Conservation (phyloP, 164 flowering plant genomes). For the Aristolochia fimbriata region DNA sequence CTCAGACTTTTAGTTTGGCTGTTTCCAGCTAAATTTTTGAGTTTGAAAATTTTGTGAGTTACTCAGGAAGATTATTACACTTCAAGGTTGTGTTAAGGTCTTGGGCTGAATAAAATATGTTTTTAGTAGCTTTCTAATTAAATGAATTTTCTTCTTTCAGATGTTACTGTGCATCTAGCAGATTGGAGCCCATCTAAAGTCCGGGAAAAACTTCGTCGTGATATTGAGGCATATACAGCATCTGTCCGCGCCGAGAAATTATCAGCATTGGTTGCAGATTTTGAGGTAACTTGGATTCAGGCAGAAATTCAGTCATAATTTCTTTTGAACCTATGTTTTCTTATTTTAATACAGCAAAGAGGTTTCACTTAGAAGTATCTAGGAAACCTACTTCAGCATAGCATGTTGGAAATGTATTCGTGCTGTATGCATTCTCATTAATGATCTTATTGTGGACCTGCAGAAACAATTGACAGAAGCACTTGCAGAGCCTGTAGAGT, state of each 20-base stretch:
- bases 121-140: not conserved
- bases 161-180: slow-evolving; percentile 48
- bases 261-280: slow-evolving; percentile 31
- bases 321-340: no score
- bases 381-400: no score
- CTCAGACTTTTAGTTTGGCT: not conserved
- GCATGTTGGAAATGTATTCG: no score
- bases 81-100: not conserved
- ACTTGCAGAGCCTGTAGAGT: slow-evolving; percentile 41
- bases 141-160: slow-evolving; percentile 22
- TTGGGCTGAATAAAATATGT: not conserved
- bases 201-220: slow-evolving; percentile 26
- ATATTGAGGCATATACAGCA: slow-evolving; percentile 50
- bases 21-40: not conserved
- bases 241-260: slow-evolving; percentile 37
- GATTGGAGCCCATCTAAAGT: slow-evolving; percentile 9
- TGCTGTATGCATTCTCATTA: no score
- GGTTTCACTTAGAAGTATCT: no score
- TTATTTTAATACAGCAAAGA: no score
- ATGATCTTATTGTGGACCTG: not conserved
- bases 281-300: slow-evolving; percentile 36
- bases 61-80: not conserved
- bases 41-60: not conserved
- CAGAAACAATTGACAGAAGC: slow-evolving; percentile 45
- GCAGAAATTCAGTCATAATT: no score